phyloP scores from a whole-genome alignment of 805 yeast species.

The Soucietia sequanensis region DNA sequence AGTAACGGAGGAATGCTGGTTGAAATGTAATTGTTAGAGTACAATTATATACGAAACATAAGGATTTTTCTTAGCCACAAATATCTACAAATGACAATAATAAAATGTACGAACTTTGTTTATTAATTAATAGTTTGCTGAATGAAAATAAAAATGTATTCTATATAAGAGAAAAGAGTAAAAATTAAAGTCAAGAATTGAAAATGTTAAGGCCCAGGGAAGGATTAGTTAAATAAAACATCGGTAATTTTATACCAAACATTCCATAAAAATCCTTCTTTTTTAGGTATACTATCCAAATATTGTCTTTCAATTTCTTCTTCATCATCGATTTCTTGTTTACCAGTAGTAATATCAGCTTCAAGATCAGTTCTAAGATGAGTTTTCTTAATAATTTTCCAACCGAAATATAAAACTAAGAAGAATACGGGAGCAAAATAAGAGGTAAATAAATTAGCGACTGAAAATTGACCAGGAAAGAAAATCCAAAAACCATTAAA shows the following conservation, averaged over 20 bases:
- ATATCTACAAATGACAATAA: no score
- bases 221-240: constrained; percentile 20
- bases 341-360: constrained; percentile 36
- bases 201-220: no score
- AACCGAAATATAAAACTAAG: constrained; percentile 20
- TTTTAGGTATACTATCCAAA: constrained; percentile 16
- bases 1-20: no score
- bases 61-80: no score
- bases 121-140: no score
- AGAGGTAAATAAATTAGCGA: constrained; percentile 33
- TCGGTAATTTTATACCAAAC: constrained; percentile 18
- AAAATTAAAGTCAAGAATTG: no score
- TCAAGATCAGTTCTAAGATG: constrained; percentile 26
- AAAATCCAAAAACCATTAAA: constrained; percentile 44
- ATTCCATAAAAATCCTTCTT: constrained; percentile 20
- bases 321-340: constrained; percentile 32
- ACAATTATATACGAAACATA: no score
- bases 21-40: no score
- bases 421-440: constrained; percentile 38
- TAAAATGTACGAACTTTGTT: no score
- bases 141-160: no score
- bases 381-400: constrained; percentile 34
- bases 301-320: constrained; percentile 26
- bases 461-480: constrained; percentile 35
- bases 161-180: no score